Conservation (phyloP, 176 grass and related monocot genomes). For the Pharus latifolius region DNA sequence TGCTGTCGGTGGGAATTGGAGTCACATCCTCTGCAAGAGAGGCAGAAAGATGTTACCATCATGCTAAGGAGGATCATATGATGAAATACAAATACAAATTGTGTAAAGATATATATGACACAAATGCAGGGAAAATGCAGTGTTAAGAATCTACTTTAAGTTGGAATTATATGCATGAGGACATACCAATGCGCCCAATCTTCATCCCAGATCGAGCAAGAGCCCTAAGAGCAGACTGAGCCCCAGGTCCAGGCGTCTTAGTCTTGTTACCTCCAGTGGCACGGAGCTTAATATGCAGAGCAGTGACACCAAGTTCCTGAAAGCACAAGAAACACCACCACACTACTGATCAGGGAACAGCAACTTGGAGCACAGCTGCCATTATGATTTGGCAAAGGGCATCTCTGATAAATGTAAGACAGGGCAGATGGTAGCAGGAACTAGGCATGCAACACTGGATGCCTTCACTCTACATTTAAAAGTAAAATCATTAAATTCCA, state of each 20-base stretch:
- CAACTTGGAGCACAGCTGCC: background rate
- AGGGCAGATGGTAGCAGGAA: background rate
- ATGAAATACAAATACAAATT: background rate
- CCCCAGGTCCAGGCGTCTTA: constrained; percentile 82
- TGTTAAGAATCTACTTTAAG: background rate
- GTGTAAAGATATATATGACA: background rate
- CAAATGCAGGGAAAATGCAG: background rate
- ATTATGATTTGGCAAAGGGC: background rate
- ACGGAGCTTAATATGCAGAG: constrained; percentile 71
- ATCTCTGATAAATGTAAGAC: background rate
- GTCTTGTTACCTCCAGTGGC: constrained; percentile 93
- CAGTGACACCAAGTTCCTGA: constrained; percentile 85
- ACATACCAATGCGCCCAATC: constrained; percentile 76
- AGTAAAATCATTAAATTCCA: background rate
- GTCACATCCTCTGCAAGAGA: constrained; percentile 66
- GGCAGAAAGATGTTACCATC: background rate
- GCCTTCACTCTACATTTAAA: background rate
- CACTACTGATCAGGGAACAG: background rate
- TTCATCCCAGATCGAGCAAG: constrained; percentile 94
- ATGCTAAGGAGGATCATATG: background rate
- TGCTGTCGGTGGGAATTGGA: constrained; percentile 71
- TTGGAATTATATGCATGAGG: background rate
- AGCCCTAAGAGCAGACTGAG: constrained; percentile 81
- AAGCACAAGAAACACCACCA: background rate
- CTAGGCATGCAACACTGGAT: background rate